Conservation (phyloP, 176 grass and related monocot species). For the Rhynchospora tenuis region DNA sequence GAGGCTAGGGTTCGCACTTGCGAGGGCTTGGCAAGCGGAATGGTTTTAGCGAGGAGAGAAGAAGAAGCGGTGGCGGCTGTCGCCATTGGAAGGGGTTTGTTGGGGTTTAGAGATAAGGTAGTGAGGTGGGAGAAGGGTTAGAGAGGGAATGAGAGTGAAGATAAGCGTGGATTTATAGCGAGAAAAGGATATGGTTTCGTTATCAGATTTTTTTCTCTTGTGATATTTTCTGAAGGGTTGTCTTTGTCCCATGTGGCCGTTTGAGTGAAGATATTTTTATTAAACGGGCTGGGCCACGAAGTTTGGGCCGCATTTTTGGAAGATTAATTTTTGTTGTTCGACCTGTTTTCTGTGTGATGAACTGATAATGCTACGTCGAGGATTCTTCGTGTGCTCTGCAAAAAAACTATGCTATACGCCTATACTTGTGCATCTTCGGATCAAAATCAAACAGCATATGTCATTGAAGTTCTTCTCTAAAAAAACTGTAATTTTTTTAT, state of each 20-base stretch:
- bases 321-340: background rate
- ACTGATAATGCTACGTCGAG: too few species aligned
- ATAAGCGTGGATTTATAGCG: slow-evolving; percentile 33
- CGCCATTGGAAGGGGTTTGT: background rate
- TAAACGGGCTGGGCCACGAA: background rate
- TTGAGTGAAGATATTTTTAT: slow-evolving; percentile 13
- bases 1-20: slow-evolving; percentile 16
- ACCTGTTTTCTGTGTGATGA: too few species aligned
- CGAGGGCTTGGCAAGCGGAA: background rate
- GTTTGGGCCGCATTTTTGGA: background rate
- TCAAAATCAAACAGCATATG: too few species aligned
- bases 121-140: slow-evolving; percentile 13
- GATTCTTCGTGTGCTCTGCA: too few species aligned
- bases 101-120: slow-evolving; percentile 56
- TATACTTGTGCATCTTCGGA: too few species aligned
- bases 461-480: too few species aligned
- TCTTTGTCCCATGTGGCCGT: background rate
- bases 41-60: slow-evolving; percentile 25
- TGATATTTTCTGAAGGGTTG: slow-evolving; percentile 6
- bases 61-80: slow-evolving; percentile 13
- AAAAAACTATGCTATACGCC: too few species aligned
- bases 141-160: background rate
- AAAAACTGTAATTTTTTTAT: too few species aligned
- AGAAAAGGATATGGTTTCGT: slow-evolving; percentile 18
- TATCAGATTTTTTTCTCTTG: background rate